Percentiles rank a stretch among this genome's conserved stretches.
Conservation (phyloP, 1,284 basidiomycete genomes). For the Heliocybe sulcata region DNA sequence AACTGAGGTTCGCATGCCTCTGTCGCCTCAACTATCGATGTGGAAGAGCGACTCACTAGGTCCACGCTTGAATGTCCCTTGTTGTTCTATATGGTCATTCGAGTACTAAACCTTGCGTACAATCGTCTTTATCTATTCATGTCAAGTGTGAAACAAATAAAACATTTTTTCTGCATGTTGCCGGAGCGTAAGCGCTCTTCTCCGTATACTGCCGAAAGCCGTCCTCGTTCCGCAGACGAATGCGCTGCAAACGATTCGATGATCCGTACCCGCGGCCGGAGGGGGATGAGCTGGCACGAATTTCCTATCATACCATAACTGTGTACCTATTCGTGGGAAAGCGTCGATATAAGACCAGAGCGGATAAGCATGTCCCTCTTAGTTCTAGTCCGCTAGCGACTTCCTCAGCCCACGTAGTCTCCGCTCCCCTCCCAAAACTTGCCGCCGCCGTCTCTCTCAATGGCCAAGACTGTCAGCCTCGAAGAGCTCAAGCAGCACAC, state of each 20-base stretch:
- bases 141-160: background rate
- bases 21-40: conserved; percentile 17
- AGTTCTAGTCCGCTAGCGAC: background rate
- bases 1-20: conserved; percentile 9
- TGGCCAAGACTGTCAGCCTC: conserved; percentile 55
- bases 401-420: background rate
- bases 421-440: background rate
- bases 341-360: background rate
- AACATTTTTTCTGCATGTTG: background rate
- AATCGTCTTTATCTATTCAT: background rate
- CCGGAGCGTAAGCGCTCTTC: background rate
- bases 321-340: background rate
- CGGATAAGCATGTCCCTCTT: background rate
- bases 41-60: conserved; percentile 14
- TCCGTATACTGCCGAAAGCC: background rate
- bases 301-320: background rate
- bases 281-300: background rate
- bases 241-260: background rate
- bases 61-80: conserved; percentile 17
- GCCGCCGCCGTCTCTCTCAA: conserved; percentile 8
- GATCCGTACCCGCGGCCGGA: background rate
- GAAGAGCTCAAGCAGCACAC: conserved; percentile 73
- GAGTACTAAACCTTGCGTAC: conserved; percentile 15
- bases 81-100: conserved; percentile 12
- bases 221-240: background rate